These are phyloP conservation scores for Clathrus columnatus DNA, from an alignment of 768 basidiomycete genomes.

Conservation along the genomic window DNA sequence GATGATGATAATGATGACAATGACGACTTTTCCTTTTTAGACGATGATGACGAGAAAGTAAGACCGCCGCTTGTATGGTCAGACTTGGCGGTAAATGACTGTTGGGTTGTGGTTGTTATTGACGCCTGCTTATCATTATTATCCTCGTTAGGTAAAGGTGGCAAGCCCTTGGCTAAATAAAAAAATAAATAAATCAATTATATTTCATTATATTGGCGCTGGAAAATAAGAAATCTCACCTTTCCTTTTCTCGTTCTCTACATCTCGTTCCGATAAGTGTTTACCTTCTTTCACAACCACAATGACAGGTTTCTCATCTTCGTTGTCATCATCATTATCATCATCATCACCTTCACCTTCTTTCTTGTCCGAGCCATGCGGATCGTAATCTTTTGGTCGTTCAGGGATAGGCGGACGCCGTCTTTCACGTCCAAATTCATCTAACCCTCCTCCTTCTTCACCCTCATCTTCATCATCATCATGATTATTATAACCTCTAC, in stretches of 20 bases:
- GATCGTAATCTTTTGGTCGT: constrained; percentile 16
- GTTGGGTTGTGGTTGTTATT: not conserved
- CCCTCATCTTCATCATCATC: constrained; percentile 23
- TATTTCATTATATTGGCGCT: no score
- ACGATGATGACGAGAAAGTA: constrained; percentile 8
- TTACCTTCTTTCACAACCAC: constrained; percentile 86
- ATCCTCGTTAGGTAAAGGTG: constrained; percentile 4
- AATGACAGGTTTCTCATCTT: constrained; percentile 12
- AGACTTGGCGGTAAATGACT: not conserved
- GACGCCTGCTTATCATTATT: not conserved
- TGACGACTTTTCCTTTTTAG: constrained; percentile 4
- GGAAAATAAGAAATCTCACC: constrained; percentile 34
- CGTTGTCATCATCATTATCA: constrained; percentile 17
- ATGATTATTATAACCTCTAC: constrained; percentile 29
- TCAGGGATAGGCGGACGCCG: constrained; percentile 2
- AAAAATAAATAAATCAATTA: not conserved
- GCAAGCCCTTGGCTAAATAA: constrained; percentile 9
- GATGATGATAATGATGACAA: no score
- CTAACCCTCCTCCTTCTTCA: not conserved
- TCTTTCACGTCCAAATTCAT: constrained; percentile 9
- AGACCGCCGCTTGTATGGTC: not conserved
- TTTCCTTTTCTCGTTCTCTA: constrained; percentile 65
- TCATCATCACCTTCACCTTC: constrained; percentile 25
- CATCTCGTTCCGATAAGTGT: constrained; percentile 73
- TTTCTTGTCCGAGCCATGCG: constrained; percentile 30